Percentiles rank a stretch among this genome's conserved stretches.
Evolutionary conservation across 192 early-diverging fungal genomes (phyloP).

Genomic region (Martensiomyces pterosporus): DNA sequence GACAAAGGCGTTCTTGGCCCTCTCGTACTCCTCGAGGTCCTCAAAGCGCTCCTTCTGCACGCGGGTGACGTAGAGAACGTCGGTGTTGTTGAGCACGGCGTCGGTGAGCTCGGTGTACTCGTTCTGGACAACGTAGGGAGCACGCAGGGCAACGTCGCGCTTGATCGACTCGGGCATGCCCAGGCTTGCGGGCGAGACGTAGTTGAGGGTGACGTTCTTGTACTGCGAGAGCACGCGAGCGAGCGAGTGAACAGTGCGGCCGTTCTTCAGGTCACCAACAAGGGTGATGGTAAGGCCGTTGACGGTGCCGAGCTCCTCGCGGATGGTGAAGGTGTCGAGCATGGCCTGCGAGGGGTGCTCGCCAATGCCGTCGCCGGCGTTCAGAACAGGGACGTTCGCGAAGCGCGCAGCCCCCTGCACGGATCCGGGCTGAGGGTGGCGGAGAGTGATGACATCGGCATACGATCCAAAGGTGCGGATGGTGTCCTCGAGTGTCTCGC

Average conservation of each 20-base stretch:
- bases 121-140: slow-evolving; percentile 57
- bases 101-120: slow-evolving; percentile 71
- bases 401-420: slow-evolving; percentile 79
- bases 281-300: slow-evolving; percentile 93
- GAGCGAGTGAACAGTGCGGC: slow-evolving; percentile 94
- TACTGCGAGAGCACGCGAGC: slow-evolving; percentile 86
- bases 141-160: slow-evolving; percentile 54
- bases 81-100: slow-evolving; percentile 76
- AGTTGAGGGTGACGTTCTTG: slow-evolving; percentile 86
- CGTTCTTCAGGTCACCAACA: slow-evolving; percentile 97
- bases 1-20: slow-evolving; percentile 69
- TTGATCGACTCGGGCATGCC: slow-evolving; percentile 84
- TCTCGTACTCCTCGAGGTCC: slow-evolving; percentile 72
- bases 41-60: slow-evolving; percentile 95
- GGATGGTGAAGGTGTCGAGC: slow-evolving; percentile 92
- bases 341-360: slow-evolving; percentile 99
- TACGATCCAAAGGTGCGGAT: slow-evolving; percentile 91
- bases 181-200: slow-evolving; percentile 79
- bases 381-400: slow-evolving; percentile 89
- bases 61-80: slow-evolving; percentile 96
- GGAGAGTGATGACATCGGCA: slow-evolving; percentile 86
- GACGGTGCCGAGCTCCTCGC: slow-evolving; percentile 91
- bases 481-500: slow-evolving; percentile 91
- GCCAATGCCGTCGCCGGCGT: slow-evolving; percentile 94
- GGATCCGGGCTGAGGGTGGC: slow-evolving; percentile 88